Conservation (phyloP, 257 asterid species). For the Solanum lignicaule region DNA sequence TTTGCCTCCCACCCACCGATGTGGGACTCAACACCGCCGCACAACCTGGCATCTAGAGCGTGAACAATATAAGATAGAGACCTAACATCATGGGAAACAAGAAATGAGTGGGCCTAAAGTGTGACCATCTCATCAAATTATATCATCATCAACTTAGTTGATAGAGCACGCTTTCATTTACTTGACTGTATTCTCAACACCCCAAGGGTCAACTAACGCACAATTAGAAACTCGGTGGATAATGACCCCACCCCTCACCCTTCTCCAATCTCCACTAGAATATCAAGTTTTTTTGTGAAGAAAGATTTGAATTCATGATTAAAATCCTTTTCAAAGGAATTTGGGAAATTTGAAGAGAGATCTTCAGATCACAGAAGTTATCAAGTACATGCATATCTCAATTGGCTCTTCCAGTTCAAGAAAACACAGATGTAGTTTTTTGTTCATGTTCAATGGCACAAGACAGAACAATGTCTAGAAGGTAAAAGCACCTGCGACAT, state of each 20-base stretch:
- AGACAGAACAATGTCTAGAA: not conserved
- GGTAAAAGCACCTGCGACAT: not conserved
- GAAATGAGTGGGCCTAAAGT: not conserved
- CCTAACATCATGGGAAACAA: not conserved
- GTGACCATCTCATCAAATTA: not conserved
- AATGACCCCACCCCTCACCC: not conserved
- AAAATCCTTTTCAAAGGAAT: not conserved
- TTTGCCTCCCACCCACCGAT: not conserved
- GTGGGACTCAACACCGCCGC: not conserved
- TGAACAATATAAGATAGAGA: not conserved
- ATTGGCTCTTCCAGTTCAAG: not conserved
- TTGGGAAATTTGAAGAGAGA: not conserved
- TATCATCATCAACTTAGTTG: not conserved
- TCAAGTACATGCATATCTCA: not conserved
- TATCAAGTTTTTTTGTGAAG: not conserved
- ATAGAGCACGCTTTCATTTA: not conserved
- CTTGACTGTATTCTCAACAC: not conserved
- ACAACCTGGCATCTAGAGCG: not conserved
- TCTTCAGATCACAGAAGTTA: not conserved
- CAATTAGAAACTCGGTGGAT: not conserved
- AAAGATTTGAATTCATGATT: not conserved
- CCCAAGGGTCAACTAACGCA: not conserved
- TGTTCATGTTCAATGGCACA: not conserved
- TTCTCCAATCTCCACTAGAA: not conserved
- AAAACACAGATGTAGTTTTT: not conserved